Evolutionary conservation across 1,284 basidiomycete species (phyloP).

Genomic region (Marasmius tenuissimus): DNA sequence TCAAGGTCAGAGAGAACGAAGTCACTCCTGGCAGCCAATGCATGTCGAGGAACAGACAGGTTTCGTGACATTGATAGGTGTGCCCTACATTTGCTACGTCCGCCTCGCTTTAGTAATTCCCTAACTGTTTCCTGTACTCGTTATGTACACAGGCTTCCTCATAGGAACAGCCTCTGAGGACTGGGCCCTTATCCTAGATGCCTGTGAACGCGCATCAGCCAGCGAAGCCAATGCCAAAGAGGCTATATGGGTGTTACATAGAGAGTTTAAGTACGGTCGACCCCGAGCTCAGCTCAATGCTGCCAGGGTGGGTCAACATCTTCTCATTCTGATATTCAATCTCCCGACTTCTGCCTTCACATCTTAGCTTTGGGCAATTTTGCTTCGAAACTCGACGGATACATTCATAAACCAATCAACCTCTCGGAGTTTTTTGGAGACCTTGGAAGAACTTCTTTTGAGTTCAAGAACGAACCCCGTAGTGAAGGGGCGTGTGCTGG

Average conservation of each 20-base stretch:
- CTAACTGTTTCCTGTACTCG: slow-evolving; percentile 2
- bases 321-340: not conserved
- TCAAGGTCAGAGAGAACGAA: not conserved
- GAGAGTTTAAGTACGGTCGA: slow-evolving; percentile 81
- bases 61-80: slow-evolving; percentile 62
- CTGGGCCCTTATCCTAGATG: slow-evolving; percentile 74
- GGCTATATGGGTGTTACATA: slow-evolving; percentile 67
- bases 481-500: slow-evolving; percentile 68
- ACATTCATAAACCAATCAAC: slow-evolving; percentile 66
- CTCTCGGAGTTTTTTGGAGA: slow-evolving; percentile 73
- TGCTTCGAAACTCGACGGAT: slow-evolving; percentile 71
- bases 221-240: slow-evolving; percentile 72
- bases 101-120: not conserved
- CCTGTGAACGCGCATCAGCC: slow-evolving; percentile 71
- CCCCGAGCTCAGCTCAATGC: slow-evolving; percentile 70
- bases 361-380: slow-evolving; percentile 76
- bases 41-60: slow-evolving; percentile 40
- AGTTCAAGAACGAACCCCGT: slow-evolving; percentile 62
- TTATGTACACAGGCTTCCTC: slow-evolving; percentile 52
- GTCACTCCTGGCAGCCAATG: slow-evolving; percentile 16
- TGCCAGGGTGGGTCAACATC: slow-evolving; percentile 51
- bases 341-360: slow-evolving; percentile 5
- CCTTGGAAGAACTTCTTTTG: slow-evolving; percentile 63
- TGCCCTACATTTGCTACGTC: slow-evolving; percentile 38
- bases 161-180: slow-evolving; percentile 77